These are phyloP conservation scores for Alternaria panax DNA, from an alignment of 2,329 filamentous ascomycete genomes.

Conservation along the genomic window DNA sequence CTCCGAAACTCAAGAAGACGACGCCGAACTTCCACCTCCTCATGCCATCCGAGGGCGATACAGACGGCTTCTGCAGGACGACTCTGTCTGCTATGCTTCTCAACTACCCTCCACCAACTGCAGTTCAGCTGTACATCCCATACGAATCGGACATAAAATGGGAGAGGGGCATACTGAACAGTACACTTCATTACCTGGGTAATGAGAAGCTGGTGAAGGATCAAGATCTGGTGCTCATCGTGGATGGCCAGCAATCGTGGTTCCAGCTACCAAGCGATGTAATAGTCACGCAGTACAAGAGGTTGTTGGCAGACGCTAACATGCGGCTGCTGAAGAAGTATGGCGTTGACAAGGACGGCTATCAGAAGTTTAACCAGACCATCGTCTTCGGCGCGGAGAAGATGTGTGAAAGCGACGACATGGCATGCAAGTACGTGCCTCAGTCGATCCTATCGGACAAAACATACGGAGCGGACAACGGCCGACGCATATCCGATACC, in stretches of 20 bases:
- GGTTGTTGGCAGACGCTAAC: conserved; percentile 62
- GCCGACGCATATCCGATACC: conserved; percentile 33
- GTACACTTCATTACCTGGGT: conserved; percentile 58
- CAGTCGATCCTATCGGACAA: conserved; percentile 59
- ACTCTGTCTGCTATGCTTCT: conserved; percentile 65
- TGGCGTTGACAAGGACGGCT: conserved; percentile 41
- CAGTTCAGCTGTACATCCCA: conserved; percentile 56
- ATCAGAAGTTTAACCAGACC: conserved; percentile 55
- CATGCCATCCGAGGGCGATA: conserved; percentile 58
- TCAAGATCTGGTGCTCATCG: conserved; percentile 68
- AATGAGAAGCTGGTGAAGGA: conserved; percentile 59
- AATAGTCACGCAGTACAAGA: conserved; percentile 68
- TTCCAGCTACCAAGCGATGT: conserved; percentile 71
- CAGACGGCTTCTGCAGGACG: conserved; percentile 63
- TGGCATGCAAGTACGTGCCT: conserved; percentile 62
- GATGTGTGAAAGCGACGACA: conserved; percentile 58
- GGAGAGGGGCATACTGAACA: conserved; percentile 56
- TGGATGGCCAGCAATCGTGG: conserved; percentile 70
- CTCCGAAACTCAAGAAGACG: conserved; percentile 40
- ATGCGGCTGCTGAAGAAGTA: conserved; percentile 60
- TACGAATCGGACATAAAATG: conserved; percentile 36
- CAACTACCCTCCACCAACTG: conserved; percentile 65
- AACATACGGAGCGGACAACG: conserved; percentile 57
- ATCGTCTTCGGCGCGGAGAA: conserved; percentile 66
- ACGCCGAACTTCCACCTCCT: conserved; percentile 62